Conservation (phyloP, 2,329 filamentous ascomycete species). For the Claviceps spartinae region DNA sequence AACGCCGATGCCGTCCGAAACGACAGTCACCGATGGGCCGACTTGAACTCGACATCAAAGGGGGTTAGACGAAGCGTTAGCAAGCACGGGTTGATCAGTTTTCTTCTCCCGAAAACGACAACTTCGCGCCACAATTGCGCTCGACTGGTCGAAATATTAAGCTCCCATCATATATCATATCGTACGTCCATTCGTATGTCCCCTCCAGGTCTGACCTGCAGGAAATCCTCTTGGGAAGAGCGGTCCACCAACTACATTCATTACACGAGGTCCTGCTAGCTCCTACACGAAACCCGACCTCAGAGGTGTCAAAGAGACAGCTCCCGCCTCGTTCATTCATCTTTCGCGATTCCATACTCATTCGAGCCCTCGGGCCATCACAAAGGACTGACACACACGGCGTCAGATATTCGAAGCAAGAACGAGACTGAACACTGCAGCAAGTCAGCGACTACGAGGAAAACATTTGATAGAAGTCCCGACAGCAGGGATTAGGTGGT, state of each 20-base stretch:
- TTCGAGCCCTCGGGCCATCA: neutral
- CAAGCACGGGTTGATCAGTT: neutral
- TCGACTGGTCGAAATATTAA: neutral
- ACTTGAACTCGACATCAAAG: neutral
- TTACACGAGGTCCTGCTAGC: neutral
- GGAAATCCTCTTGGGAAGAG: neutral
- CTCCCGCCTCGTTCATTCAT: neutral
- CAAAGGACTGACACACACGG: neutral
- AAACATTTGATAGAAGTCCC: neutral
- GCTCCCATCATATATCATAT: neutral
- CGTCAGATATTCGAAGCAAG: neutral
- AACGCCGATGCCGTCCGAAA: neutral
- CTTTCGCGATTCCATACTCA: neutral
- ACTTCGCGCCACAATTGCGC: neutral
- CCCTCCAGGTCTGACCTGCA: neutral
- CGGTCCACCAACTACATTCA: neutral
- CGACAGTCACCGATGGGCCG: neutral
- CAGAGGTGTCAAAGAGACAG: neutral
- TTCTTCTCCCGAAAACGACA: neutral
- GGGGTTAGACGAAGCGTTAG: neutral
- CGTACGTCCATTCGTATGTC: neutral
- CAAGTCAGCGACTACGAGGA: neutral
- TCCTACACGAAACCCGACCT: neutral
- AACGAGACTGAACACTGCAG: neutral
- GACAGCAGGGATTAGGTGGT: neutral